Conservation (phyloP, 345 rosid species). For the Moricandia moricandioides region DNA sequence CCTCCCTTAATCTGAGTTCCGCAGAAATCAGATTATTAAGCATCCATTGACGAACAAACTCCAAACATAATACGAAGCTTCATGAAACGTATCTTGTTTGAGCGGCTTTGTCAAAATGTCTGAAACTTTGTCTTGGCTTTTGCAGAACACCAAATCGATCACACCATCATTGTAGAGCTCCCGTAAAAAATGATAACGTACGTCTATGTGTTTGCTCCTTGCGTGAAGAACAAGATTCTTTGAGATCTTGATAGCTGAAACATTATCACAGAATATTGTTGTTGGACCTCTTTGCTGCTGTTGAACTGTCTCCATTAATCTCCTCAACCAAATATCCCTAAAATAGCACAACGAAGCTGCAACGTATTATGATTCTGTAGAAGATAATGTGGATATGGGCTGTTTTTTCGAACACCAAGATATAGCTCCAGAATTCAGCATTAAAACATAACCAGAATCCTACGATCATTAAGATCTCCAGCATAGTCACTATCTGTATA, state of each 20-base stretch:
- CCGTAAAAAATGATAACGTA: neutral
- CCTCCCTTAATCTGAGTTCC: neutral
- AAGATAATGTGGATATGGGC: too few species aligned
- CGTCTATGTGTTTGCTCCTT: neutral
- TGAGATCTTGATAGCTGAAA: neutral
- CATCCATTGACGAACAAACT: neutral
- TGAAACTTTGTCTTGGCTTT: neutral
- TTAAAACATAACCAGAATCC: too few species aligned
- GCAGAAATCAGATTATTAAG: neutral
- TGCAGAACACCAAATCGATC: neutral
- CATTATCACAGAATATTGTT: neutral
- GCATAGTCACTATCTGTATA: neutral
- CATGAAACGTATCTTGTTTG: neutral
- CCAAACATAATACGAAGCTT: neutral
- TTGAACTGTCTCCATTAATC: neutral
- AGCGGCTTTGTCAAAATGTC: neutral
- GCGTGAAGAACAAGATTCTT: neutral
- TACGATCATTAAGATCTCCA: neutral
- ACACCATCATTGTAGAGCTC: neutral
- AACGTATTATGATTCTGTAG: too few species aligned
- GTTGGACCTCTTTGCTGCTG: neutral
- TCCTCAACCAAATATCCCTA: neutral
- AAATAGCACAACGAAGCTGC: neutral
- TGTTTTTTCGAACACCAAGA: too few species aligned
- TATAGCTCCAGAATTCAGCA: too few species aligned